Conservation (phyloP, 257 asterid genomes). For the Thymus quinquecostatus region DNA sequence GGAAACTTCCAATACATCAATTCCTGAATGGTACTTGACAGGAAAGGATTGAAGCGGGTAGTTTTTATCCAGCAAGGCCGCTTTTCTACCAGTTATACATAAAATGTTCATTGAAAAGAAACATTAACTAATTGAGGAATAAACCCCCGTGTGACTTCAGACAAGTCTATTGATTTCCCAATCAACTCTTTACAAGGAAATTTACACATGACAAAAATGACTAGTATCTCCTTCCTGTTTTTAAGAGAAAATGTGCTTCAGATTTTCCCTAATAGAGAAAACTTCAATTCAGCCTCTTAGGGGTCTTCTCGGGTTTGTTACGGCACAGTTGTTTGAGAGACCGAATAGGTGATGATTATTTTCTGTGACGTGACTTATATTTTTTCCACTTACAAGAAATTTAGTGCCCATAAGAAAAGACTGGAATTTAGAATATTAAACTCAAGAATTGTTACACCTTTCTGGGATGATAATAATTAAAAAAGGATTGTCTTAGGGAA, state of each 20-base stretch:
- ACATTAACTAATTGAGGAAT: background rate
- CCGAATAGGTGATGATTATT: background rate
- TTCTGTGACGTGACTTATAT: background rate
- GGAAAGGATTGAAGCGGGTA: background rate
- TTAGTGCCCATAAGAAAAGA: background rate
- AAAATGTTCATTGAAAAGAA: background rate
- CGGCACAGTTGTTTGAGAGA: background rate
- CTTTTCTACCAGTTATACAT: background rate
- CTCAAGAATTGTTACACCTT: background rate
- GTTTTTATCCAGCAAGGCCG: background rate
- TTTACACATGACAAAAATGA: background rate
- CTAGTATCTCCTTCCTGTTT: background rate
- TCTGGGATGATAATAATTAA: background rate
- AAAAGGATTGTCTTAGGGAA: background rate
- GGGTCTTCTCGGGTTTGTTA: background rate
- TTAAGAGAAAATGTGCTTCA: background rate
- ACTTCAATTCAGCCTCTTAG: background rate
- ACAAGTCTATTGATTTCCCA: background rate
- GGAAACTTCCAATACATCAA: conserved; percentile 16
- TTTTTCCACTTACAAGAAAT: background rate
- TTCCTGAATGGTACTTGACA: conserved; percentile 20
- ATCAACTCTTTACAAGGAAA: background rate
- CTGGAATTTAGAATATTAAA: background rate
- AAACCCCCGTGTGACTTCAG: background rate
- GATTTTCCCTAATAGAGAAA: background rate